Conservation (phyloP, 2,329 filamentous ascomycete species). For the Trichocomaceae sp. region DNA sequence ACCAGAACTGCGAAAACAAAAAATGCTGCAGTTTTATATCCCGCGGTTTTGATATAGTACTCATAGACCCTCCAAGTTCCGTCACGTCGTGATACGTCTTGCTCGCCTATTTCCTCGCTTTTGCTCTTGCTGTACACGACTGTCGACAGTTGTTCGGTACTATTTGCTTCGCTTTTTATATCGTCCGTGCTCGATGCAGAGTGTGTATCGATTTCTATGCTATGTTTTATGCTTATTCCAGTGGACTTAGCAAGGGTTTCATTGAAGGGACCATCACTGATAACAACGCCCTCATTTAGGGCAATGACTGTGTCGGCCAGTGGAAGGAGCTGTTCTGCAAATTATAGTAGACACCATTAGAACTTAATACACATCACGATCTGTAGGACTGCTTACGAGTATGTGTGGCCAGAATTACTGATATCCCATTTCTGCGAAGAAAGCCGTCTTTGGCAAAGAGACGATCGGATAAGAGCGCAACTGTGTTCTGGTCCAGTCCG, state of each 20-base stretch:
- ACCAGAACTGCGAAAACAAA: neutral
- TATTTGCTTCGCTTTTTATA: too few species aligned
- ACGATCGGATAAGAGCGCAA: neutral
- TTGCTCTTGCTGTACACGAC: neutral
- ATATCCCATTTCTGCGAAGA: neutral
- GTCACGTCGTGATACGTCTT: neutral
- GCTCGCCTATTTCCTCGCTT: neutral
- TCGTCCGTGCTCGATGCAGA: neutral
- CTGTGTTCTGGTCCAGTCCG: slow-evolving; percentile 6
- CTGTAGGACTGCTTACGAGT: neutral
- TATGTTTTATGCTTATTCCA: too few species aligned
- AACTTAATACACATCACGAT: too few species aligned
- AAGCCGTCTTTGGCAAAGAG: slow-evolving; percentile 1
- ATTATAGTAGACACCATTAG: neutral
- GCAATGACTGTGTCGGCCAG: slow-evolving; percentile 38
- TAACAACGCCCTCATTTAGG: neutral
- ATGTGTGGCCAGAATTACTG: neutral
- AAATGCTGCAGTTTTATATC: neutral
- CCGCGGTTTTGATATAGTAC: slow-evolving; percentile 7
- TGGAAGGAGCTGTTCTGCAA: slow-evolving; percentile 15
- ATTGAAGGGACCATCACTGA: neutral
- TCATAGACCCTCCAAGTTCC: slow-evolving; percentile 2
- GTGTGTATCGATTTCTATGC: neutral
- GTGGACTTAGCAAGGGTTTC: neutral
- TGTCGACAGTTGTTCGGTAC: neutral